A percentile compares a stretch with the other conserved stretches of the same genome.
Evolutionary conservation across 345 rosid species (phyloP).

Genomic region (Linum tenue): DNA sequence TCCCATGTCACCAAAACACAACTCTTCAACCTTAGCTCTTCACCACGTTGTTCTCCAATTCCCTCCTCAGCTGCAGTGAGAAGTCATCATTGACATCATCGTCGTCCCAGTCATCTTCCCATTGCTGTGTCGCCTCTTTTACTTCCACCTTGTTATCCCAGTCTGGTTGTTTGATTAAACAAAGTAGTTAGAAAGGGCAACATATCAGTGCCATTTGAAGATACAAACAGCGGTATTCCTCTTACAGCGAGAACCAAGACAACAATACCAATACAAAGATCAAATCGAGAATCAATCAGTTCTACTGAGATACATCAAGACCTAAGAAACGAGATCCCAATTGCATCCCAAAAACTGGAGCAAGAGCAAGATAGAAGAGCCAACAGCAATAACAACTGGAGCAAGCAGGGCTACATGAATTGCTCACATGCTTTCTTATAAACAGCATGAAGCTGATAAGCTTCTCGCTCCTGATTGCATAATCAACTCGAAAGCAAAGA

Average conservation of each 20-base stretch:
- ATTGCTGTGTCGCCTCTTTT: slow-evolving; percentile 70
- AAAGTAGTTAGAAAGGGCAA: not conserved
- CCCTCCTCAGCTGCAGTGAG: slow-evolving; percentile 80
- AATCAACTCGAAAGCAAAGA: not conserved
- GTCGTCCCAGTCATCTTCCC: slow-evolving; percentile 98
- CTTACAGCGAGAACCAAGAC: not conserved
- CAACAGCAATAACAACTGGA: too few relatives aligned
- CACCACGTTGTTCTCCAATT: slow-evolving; percentile 47
- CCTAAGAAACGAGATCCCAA: too few relatives aligned
- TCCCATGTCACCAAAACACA: not conserved
- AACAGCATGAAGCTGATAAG: not conserved
- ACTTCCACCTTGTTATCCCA: slow-evolving; percentile 74
- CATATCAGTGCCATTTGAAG: not conserved
- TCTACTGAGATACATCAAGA: too few relatives aligned
- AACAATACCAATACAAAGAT: too few relatives aligned
- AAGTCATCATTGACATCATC: slow-evolving; percentile 89
- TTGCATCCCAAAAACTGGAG: too few relatives aligned
- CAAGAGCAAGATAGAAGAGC: too few relatives aligned
- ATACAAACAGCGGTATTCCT: not conserved
- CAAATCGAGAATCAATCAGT: too few relatives aligned
- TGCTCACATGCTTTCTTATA: too few relatives aligned
- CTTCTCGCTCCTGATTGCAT: not conserved
- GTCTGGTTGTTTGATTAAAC: slow-evolving; percentile 24
- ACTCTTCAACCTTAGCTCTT: slow-evolving; percentile 20
- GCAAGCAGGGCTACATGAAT: too few relatives aligned